Percentiles rank a stretch among this genome's conserved stretches.
Conservation (phyloP, 345 rosid genomes). For the Hibiscus mutabilis region DNA sequence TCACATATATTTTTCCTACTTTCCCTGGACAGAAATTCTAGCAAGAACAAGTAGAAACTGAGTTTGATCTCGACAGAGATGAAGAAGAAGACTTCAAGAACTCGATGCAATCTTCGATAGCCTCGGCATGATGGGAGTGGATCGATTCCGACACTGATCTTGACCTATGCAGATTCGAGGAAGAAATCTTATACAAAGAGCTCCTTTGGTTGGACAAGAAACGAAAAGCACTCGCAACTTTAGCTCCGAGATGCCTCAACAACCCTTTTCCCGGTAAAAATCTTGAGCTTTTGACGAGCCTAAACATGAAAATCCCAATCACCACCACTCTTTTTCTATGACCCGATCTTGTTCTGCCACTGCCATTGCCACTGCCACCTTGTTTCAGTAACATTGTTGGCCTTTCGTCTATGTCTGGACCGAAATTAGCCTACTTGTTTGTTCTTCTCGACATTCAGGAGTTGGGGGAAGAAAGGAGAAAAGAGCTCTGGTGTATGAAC, state of each 20-base stretch:
- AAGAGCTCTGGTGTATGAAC: not conserved
- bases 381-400: constrained; percentile 36
- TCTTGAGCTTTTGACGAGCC: constrained; percentile 29
- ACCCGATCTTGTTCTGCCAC: constrained; percentile 13
- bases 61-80: constrained; percentile 62
- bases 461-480: not conserved
- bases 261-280: constrained; percentile 36
- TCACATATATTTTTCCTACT: not conserved
- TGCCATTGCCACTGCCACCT: constrained; percentile 19
- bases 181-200: constrained; percentile 39
- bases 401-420: constrained; percentile 24
- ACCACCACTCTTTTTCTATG: constrained; percentile 28
- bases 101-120: constrained; percentile 84
- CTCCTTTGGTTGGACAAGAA: constrained; percentile 38
- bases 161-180: constrained; percentile 50
- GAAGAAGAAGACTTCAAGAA: constrained; percentile 83
- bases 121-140: constrained; percentile 82
- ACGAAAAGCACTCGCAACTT: constrained; percentile 46
- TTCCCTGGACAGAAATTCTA: constrained; percentile 3
- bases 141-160: constrained; percentile 58
- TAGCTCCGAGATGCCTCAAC: constrained; percentile 47
- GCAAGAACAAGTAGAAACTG: constrained; percentile 49
- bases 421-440: constrained; percentile 59
- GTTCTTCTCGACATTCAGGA: constrained; percentile 44
- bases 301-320: constrained; percentile 40